These are phyloP conservation scores for Acacia pycnantha DNA, from an alignment of 331 rosid genomes.

Conservation along the genomic window DNA sequence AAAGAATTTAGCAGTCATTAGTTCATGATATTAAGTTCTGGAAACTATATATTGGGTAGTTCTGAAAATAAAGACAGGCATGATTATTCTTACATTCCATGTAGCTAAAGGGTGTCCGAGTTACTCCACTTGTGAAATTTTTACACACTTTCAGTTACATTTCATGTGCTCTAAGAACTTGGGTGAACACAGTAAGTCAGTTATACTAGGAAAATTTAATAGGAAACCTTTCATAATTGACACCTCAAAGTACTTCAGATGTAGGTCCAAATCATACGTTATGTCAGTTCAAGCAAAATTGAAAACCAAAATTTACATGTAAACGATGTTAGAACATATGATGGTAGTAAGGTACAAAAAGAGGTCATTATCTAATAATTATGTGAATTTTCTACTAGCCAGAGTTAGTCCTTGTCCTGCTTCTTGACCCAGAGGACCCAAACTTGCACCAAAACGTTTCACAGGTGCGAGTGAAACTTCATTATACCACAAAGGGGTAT, in stretches of 20 bases:
- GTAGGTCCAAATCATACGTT: neutral
- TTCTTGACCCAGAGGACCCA: conserved; percentile 14
- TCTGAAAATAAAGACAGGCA: conserved; percentile 3
- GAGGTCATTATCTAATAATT: neutral
- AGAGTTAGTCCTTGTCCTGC: conserved; percentile 22
- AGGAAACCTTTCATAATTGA: neutral
- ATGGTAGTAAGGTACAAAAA: conserved; percentile 14
- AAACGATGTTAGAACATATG: conserved; percentile 21
- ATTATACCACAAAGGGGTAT: conserved; percentile 1
- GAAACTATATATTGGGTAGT: conserved; percentile 21
- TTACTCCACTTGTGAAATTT: conserved; percentile 1
- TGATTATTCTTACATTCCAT: neutral
- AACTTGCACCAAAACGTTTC: conserved; percentile 12
- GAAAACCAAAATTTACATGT: conserved; percentile 1
- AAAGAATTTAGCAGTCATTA: neutral
- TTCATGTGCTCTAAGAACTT: neutral
- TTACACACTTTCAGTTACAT: neutral
- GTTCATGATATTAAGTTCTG: conserved; percentile 19
- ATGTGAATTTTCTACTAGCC: neutral
- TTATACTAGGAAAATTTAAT: neutral
- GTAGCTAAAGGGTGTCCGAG: conserved; percentile 11
- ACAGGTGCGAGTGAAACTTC: conserved; percentile 15
- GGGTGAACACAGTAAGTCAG: neutral
- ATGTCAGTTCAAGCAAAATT: neutral
- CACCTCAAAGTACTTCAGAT: conserved; percentile 5